Base-by-base conservation (phyloP, 1,139 yeast genomes). In the Hemisphaericaspora subhashii region DNA sequence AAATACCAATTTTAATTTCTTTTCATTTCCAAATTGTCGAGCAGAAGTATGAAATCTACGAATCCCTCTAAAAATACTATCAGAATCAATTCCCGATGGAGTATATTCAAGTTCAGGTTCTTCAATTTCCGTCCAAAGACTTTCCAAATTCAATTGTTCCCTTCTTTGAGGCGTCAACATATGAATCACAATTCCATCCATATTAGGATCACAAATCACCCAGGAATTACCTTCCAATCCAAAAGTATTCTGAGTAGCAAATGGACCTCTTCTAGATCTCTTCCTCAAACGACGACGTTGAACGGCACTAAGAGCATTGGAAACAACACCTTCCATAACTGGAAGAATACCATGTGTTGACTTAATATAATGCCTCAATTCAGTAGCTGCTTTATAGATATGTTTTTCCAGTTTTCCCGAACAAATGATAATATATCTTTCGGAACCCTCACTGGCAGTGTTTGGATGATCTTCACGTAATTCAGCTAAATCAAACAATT, bases 351-450 rank as follows among this genome's bases (percentile, higher is more conserved):
- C 49, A 38, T 54, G 54, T 9, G 51, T 50, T 43, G 63, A 71
- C 48, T 72, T 72, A 39, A 71, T 56, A 43, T 62, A 51, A 12
- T 56, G 54, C 33, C 67, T 55, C 28, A 89, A 62, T 48, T 82
- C 83, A 14, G 67, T 64, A 1, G 87, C 81, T 1, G 95, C 90
- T 42, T 81, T 83, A 51, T 74, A 81, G 17, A 88, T 65, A 61
- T 90, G 98, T 45, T 78, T 81, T 31, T 80, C 78, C 20, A 92
- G 81, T 54, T 83, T 84, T 2, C 96, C 96, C 0, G 94, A 76
- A n/a, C 82, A 77, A 1, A 90, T 63, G 4, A 89, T 62, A 65
- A 85, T 77, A 51, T 70, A 81, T 3, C 72, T 63, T 3, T 59
- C 53, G 12, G 33, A 25, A 36, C 60, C 64, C 34, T 63, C 61